phyloP scores from a whole-genome alignment of 495 filamentous ascomycete genomes.

The Pyrenula aspistea region DNA sequence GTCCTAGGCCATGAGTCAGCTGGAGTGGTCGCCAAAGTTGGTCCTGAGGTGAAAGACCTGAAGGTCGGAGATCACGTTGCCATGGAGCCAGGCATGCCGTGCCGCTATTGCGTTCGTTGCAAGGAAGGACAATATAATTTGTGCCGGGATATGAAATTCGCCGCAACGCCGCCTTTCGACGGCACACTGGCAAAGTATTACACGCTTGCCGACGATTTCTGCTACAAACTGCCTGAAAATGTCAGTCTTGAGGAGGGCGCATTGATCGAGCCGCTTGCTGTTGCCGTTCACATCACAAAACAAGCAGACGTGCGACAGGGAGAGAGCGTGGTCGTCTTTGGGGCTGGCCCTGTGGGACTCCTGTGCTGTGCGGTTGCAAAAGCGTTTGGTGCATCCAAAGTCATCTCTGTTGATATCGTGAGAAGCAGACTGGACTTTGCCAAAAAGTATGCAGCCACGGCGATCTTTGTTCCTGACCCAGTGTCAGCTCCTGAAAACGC shows the following conservation, averaged over 20 bases:
- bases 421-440: constrained; percentile 39
- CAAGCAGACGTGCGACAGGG: constrained; percentile 31
- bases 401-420: constrained; percentile 44
- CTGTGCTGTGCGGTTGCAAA: constrained; percentile 42
- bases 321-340: constrained; percentile 41
- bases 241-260: constrained; percentile 39
- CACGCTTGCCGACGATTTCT: constrained; percentile 41
- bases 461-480: constrained; percentile 27
- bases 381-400: constrained; percentile 35
- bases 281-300: constrained; percentile 41
- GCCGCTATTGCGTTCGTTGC: constrained; percentile 40
- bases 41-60: constrained; percentile 32
- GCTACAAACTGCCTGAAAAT: constrained; percentile 35
- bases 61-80: constrained; percentile 38
- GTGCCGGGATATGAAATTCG: constrained; percentile 38
- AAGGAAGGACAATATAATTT: constrained; percentile 40
- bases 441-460: constrained; percentile 29
- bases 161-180: constrained; percentile 41
- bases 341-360: constrained; percentile 41
- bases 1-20: constrained; percentile 88
- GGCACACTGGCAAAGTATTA: constrained; percentile 46
- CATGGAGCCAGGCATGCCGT: constrained; percentile 41
- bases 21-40: constrained; percentile 58
- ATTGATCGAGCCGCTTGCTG: constrained; percentile 40
- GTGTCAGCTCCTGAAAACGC: constrained; percentile 26